phyloP scores from a whole-genome alignment of 106 monocot species.

The Alisma plantagoaquatica region DNA sequence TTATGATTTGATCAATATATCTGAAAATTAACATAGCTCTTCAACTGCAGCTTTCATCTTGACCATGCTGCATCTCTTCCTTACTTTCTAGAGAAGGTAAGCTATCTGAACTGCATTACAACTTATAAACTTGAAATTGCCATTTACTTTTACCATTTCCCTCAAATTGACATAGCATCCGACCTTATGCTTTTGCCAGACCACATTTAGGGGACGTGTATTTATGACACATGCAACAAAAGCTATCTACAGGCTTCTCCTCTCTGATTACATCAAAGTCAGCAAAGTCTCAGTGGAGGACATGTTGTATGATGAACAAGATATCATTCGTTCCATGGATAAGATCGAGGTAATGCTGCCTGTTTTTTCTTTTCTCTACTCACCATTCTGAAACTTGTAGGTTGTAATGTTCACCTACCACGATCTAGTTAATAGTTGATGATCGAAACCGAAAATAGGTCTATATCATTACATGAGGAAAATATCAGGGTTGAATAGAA shows the following conservation, averaged over 20 bases:
- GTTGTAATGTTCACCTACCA: too few relatives aligned
- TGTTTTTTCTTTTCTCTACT: too few relatives aligned
- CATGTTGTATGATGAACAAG: slow-evolving; percentile 93
- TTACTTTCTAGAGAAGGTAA: slow-evolving; percentile 96
- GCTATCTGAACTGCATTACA: neutral
- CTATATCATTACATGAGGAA: too few relatives aligned
- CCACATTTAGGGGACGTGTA: slow-evolving; percentile 78
- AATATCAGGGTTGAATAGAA: too few relatives aligned
- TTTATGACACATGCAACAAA: slow-evolving; percentile 99
- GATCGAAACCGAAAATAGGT: too few relatives aligned
- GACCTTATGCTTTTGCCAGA: slow-evolving; percentile 29
- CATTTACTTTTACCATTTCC: too few relatives aligned
- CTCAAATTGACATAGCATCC: neutral
- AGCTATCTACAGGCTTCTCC: slow-evolving; percentile 79
- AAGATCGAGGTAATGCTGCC: slow-evolving; percentile 91
- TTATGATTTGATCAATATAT: too few relatives aligned
- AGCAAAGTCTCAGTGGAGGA: slow-evolving; percentile 99
- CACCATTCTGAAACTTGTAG: too few relatives aligned
- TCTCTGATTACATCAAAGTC: slow-evolving; percentile 97
- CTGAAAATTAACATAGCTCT: too few relatives aligned
- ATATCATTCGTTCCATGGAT: slow-evolving; percentile 87
- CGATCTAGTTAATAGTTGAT: too few relatives aligned
- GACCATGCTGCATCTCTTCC: slow-evolving; percentile 98
- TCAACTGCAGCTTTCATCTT: slow-evolving; percentile 90
- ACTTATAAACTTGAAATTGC: too few relatives aligned